Evolutionary conservation across 139 green algal species (phyloP).

Genomic region (Mychonastes homosphaera): DNA sequence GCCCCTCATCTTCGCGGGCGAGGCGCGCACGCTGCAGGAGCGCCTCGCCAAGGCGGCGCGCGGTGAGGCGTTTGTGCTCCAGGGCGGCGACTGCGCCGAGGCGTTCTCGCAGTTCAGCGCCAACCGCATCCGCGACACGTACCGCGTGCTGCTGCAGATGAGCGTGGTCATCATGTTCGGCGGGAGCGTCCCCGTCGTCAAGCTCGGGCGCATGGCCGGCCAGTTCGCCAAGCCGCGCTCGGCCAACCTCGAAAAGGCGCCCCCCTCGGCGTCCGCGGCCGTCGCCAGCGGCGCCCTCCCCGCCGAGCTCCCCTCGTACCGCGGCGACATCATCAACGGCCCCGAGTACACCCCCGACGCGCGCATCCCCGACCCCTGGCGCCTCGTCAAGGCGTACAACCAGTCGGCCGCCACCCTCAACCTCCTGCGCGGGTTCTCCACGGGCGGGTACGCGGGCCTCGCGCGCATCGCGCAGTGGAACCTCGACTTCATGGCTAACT

Average conservation of each 20-base stretch:
- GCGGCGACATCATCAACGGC: conserved; percentile 98
- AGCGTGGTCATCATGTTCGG: conserved; percentile 91
- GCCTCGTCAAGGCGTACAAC: conserved; percentile 86
- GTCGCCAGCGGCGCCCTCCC: too few species aligned
- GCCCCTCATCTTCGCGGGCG: conserved; percentile 95
- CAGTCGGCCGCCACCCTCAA: conserved; percentile 96
- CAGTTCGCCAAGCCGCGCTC: conserved; percentile 97
- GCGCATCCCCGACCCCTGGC: conserved; percentile 74
- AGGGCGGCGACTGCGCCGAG: conserved; percentile 95
- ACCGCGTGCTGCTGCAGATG: conserved; percentile 91
- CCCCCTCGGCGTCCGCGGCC: conserved; percentile 32
- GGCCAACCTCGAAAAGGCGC: neutral
- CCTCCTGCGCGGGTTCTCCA: conserved; percentile 90
- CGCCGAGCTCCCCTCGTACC: conserved; percentile 85
- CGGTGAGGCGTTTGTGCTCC: conserved; percentile 76
- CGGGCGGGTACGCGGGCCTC: conserved; percentile 88
- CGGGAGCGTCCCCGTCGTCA: conserved; percentile 88
- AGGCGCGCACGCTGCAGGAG: conserved; percentile 84
- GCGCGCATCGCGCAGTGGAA: conserved; percentile 89
- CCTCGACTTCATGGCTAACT: conserved; percentile 95
- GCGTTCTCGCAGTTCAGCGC: conserved; percentile 90
- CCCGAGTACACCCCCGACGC: conserved; percentile 79
- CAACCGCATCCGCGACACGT: conserved; percentile 88
- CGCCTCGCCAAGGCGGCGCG: conserved; percentile 66
- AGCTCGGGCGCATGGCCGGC: conserved; percentile 95